These are phyloP conservation scores for Cercospora janseana DNA, from an alignment of 2,329 filamentous ascomycete genomes.

Conservation along the genomic window DNA sequence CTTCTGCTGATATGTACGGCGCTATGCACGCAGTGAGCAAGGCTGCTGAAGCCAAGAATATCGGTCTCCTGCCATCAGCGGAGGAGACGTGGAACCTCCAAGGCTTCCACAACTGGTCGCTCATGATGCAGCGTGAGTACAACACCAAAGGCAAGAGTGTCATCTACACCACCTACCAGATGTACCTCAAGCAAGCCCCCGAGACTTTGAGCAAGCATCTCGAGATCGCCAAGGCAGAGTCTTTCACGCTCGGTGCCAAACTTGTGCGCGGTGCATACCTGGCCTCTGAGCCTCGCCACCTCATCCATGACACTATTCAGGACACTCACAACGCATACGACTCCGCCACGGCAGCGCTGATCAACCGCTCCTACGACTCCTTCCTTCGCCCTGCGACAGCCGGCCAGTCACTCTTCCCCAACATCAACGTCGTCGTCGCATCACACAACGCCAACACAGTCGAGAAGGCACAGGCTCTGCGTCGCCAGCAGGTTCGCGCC, in stretches of 20 bases:
- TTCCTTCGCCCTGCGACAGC: slow-evolving; percentile 48
- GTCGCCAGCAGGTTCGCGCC: slow-evolving; percentile 45
- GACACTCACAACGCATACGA: slow-evolving; percentile 66
- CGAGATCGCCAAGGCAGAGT: slow-evolving; percentile 44
- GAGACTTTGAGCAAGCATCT: slow-evolving; percentile 42
- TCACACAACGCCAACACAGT: slow-evolving; percentile 80
- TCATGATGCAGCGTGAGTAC: slow-evolving; percentile 67
- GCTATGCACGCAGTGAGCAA: slow-evolving; percentile 75
- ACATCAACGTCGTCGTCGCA: slow-evolving; percentile 67
- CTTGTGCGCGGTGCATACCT: slow-evolving; percentile 59
- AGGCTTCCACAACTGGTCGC: slow-evolving; percentile 77
- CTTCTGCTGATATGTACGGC: slow-evolving; percentile 62
- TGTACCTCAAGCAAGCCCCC: slow-evolving; percentile 49
- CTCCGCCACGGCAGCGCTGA: slow-evolving; percentile 63
- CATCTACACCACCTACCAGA: slow-evolving; percentile 67
- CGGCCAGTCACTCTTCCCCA: slow-evolving; percentile 38
- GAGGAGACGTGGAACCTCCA: slow-evolving; percentile 77
- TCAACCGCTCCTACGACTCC: slow-evolving; percentile 61
- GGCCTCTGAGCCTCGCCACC: slow-evolving; percentile 47
- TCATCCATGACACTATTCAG: slow-evolving; percentile 56
- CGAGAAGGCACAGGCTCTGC: slow-evolving; percentile 50
- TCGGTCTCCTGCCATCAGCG: slow-evolving; percentile 78
- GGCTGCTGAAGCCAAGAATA: slow-evolving; percentile 65
- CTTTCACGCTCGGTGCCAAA: slow-evolving; percentile 56
- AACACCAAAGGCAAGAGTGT: slow-evolving; percentile 58